Evolutionary conservation across 176 grass and related monocot genomes (phyloP).

Genomic region (Musa itinerans): DNA sequence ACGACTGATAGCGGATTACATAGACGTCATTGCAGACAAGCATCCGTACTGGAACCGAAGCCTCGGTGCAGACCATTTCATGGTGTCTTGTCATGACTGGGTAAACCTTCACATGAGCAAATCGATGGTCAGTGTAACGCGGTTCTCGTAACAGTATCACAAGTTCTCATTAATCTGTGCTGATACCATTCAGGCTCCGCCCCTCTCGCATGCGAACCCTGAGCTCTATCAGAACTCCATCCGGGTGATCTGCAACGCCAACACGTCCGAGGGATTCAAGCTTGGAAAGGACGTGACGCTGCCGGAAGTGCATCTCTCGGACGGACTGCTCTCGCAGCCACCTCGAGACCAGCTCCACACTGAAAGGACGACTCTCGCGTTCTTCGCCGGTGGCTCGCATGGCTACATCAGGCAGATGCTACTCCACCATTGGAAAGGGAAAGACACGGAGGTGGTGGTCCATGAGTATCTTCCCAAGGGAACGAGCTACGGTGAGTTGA

Average conservation of each 20-base stretch:
- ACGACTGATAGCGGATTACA: constrained; percentile 47
- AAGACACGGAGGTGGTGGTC: constrained; percentile 42
- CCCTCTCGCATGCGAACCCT: constrained; percentile 29
- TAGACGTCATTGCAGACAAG: constrained; percentile 43
- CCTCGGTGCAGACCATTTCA: constrained; percentile 63
- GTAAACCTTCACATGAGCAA: constrained; percentile 6
- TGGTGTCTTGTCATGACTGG: constrained; percentile 81
- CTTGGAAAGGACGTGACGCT: constrained; percentile 70
- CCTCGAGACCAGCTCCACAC: background rate
- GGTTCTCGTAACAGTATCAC: no score
- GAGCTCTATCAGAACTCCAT: constrained; percentile 59
- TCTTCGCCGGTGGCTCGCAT: constrained; percentile 67
- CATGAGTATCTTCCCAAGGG: constrained; percentile 59
- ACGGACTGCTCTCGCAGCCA: constrained; percentile 47
- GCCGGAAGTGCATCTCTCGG: constrained; percentile 69
- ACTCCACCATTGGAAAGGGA: constrained; percentile 46
- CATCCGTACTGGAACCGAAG: constrained; percentile 78
- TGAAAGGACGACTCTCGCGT: constrained; percentile 50
- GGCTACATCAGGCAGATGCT: constrained; percentile 45
- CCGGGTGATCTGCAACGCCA: constrained; percentile 81
- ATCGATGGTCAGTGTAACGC: no score
- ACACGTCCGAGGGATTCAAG: constrained; percentile 65
- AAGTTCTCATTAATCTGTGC: no score
- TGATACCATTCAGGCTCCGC: constrained; percentile 27
- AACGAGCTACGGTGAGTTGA: constrained; percentile 49